Conservation (phyloP, 257 asterid species). For the Gentiana straminea region DNA sequence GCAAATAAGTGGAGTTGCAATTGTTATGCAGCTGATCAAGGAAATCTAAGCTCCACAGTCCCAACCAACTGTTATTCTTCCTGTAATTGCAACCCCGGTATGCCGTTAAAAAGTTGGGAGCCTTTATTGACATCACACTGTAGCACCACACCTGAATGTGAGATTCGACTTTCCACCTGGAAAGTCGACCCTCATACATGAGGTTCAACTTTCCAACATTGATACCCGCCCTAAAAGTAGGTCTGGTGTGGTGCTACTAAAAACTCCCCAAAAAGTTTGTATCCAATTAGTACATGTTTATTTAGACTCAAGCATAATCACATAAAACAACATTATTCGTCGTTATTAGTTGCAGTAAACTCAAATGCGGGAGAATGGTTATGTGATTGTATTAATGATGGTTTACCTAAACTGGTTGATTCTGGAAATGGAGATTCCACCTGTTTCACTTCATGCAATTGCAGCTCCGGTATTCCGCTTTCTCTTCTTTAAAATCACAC, state of each 20-base stretch:
- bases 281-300: too few relatives aligned
- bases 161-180: too few relatives aligned
- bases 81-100: constrained; percentile 81
- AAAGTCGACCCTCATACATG: too few relatives aligned
- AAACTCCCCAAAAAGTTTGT: too few relatives aligned
- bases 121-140: too few relatives aligned
- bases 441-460: constrained; percentile 74
- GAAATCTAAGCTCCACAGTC: constrained; percentile 20
- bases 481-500: constrained; percentile 7
- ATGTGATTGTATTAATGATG: constrained; percentile 52
- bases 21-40: constrained; percentile 40
- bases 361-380: constrained; percentile 47
- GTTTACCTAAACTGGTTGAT: constrained; percentile 47
- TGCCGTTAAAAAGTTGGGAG: neutral
- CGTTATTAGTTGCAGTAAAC: constrained; percentile 34
- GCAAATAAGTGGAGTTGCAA: constrained; percentile 66
- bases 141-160: too few relatives aligned
- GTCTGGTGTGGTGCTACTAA: too few relatives aligned
- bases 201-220: too few relatives aligned
- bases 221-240: too few relatives aligned
- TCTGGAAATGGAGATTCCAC: constrained; percentile 28
- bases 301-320: constrained; percentile 6
- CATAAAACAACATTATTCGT: constrained; percentile 1
- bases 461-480: constrained; percentile 54
- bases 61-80: constrained; percentile 65